Evolutionary conservation across 306 rosid genomes (phyloP), one percentile per base, ranked within the genome.

Genomic region (Erythrophleum fordii): DNA sequence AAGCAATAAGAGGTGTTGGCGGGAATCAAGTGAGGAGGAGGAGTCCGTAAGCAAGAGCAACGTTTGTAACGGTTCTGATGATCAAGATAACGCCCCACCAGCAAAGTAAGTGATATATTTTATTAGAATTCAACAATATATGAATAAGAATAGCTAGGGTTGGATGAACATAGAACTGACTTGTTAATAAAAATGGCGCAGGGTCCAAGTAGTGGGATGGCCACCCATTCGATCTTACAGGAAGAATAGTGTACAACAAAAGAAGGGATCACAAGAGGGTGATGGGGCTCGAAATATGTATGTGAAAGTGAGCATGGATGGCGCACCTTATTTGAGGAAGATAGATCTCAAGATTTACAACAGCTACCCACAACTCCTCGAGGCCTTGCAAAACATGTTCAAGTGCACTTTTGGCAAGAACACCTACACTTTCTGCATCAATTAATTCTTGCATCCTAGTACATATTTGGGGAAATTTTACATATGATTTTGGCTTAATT

Each of bases 241-340:
- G 83, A 93, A 83, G 77, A 90, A 90, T 28, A 81, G 76, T 64
- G 28, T 91, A 42, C 93, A 87, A 51, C 79, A 75, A 41, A 39
- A 20, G 16, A 87, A 85, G 69, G 80, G 7, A 11, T 3, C 17
- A 1, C 86, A 84, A 56, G 56, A 83, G 55, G 75, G 26, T 12
- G 94, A 88, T 42, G 86, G 83, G 35, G n/a, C 42, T n/a, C 28
- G 48, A 35, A 17, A 17, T 28, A 83, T 39, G 69, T 92, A 79
- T 18, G 93, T 96, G 74, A 96, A 93, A 89, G 98, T 96, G 51
- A 91, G 97, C 85, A 91, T 92, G 84, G 98, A 88, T 2, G 99
- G 99, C 87, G 97, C 97, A 81, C 90, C 99, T 73, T 96, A 86
- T 51, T 82, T 96, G 55, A 92, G 98, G 72, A 96, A 96, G 91